Conservation (phyloP, 1,139 yeast genomes). For the Pichia sp. region DNA sequence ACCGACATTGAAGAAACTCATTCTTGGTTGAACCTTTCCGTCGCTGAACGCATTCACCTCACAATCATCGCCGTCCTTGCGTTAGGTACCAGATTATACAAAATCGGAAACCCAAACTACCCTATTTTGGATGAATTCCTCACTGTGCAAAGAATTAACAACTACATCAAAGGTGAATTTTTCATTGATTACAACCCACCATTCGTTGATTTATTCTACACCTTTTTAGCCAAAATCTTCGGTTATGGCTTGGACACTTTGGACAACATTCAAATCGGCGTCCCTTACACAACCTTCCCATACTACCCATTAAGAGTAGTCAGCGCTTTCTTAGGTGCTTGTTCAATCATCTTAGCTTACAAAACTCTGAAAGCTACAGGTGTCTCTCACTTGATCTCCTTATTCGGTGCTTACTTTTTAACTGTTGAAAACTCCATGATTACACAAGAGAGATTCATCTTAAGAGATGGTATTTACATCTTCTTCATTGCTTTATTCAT, state of each 20-base stretch:
- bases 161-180: constrained; percentile 60
- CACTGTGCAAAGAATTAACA: constrained; percentile 43
- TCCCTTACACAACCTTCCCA: constrained; percentile 30
- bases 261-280: not conserved
- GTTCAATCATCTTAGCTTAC: constrained; percentile 46
- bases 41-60: constrained; percentile 11
- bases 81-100: constrained; percentile 36
- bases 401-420: constrained; percentile 45
- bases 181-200: constrained; percentile 68
- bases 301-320: constrained; percentile 49
- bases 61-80: not conserved
- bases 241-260: constrained; percentile 35
- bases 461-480: constrained; percentile 51
- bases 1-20: constrained; percentile 1
- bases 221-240: constrained; percentile 38
- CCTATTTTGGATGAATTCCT: constrained; percentile 59
- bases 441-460: constrained; percentile 47
- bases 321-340: constrained; percentile 52
- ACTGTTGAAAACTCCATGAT: constrained; percentile 54
- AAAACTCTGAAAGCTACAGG: constrained; percentile 47
- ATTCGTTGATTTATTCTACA: constrained; percentile 48
- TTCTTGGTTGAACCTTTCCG: constrained; percentile 1
- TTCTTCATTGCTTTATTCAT: constrained; percentile 44
- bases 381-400: constrained; percentile 42
- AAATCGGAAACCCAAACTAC: constrained; percentile 39